phyloP scores from a whole-genome alignment of 2,329 filamentous ascomycete genomes.

The Fusarium burgessii region DNA sequence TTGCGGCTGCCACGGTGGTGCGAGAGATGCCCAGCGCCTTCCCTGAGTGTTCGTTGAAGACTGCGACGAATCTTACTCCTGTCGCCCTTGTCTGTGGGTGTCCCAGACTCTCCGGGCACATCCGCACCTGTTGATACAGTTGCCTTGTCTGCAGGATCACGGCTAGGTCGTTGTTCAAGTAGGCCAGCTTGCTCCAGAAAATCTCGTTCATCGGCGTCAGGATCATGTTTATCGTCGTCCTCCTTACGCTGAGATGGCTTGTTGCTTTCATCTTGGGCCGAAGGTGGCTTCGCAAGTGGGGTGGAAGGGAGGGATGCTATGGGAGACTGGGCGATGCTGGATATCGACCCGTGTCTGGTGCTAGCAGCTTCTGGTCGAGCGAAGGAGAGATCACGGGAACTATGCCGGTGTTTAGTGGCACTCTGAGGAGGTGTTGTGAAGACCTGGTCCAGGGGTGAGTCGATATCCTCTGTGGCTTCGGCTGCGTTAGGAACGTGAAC shows the following conservation, averaged over 20 bases:
- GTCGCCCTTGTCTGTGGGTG: constrained; percentile 61
- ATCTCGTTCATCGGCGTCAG: constrained; percentile 75
- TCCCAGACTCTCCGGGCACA: constrained; percentile 47
- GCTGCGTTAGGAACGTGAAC: constrained; percentile 34
- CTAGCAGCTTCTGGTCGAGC: constrained; percentile 39
- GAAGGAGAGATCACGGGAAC: constrained; percentile 44
- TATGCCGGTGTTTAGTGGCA: constrained; percentile 44
- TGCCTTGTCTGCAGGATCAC: constrained; percentile 50
- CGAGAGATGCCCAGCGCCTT: constrained; percentile 75
- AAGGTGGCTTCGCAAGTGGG: constrained; percentile 32
- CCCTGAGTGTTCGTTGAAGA: constrained; percentile 88
- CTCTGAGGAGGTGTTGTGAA: constrained; percentile 50
- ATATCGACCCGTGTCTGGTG: constrained; percentile 49
- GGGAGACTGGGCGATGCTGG: constrained; percentile 49
- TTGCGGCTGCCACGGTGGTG: constrained; percentile 81
- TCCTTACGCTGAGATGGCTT: constrained; percentile 33
- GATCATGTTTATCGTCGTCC: constrained; percentile 55
- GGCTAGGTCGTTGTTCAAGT: constrained; percentile 57
- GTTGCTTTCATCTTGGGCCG: constrained; percentile 39
- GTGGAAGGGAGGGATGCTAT: constrained; percentile 42
- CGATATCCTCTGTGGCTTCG: constrained; percentile 35
- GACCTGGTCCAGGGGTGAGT: constrained; percentile 47
- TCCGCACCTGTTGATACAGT: constrained; percentile 53
- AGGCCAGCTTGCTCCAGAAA: constrained; percentile 76
- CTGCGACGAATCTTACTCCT: constrained; percentile 82